These are phyloP conservation scores for Santalum album DNA, from an alignment of 164 flowering plant genomes.

Conservation along the genomic window DNA sequence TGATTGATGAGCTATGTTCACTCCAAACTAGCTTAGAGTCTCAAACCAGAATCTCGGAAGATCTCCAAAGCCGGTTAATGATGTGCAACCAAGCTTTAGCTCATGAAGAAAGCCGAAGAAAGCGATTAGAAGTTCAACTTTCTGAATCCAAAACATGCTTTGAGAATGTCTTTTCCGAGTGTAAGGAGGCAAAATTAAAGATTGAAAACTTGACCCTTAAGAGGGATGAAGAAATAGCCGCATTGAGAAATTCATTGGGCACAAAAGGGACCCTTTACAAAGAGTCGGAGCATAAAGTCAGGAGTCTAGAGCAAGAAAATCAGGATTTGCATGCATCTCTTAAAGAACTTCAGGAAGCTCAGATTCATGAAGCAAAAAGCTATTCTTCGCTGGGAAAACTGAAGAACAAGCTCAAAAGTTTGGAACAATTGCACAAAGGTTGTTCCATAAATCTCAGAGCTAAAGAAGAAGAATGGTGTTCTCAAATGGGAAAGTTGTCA, in stretches of 20 bases:
- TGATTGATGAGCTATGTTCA: constrained; percentile 21
- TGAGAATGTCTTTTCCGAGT: constrained; percentile 21
- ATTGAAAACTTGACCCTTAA: constrained; percentile 15
- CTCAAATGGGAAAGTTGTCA: constrained; percentile 17
- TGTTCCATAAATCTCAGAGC: constrained; percentile 18
- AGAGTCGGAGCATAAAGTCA: constrained; percentile 18
- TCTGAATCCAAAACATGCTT: constrained; percentile 15
- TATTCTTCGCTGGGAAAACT: constrained; percentile 25
- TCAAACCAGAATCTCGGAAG: constrained; percentile 27
- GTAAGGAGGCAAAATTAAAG: constrained; percentile 16
- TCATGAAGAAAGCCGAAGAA: constrained; percentile 30
- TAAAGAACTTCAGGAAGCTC: constrained; percentile 31
- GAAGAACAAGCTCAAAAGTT: constrained; percentile 22
- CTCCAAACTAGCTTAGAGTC: constrained; percentile 26
- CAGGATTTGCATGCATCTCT: constrained; percentile 23
- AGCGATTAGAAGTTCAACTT: constrained; percentile 23
- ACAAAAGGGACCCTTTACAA: constrained; percentile 19
- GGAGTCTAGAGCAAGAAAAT: constrained; percentile 27
- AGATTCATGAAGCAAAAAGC: constrained; percentile 22
- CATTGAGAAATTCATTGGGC: constrained; percentile 21
- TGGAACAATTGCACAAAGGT: constrained; percentile 26
- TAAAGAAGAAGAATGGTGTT: constrained; percentile 32
- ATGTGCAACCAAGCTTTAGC: constrained; percentile 28
- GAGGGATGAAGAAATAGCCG: constrained; percentile 24
- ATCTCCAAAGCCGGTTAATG: constrained; percentile 18